A percentile compares a stretch with the other conserved stretches of the same genome.
These are phyloP conservation scores for Apostasia ramifera DNA, from an alignment of 106 monocot genomes.

Conservation along the genomic window DNA sequence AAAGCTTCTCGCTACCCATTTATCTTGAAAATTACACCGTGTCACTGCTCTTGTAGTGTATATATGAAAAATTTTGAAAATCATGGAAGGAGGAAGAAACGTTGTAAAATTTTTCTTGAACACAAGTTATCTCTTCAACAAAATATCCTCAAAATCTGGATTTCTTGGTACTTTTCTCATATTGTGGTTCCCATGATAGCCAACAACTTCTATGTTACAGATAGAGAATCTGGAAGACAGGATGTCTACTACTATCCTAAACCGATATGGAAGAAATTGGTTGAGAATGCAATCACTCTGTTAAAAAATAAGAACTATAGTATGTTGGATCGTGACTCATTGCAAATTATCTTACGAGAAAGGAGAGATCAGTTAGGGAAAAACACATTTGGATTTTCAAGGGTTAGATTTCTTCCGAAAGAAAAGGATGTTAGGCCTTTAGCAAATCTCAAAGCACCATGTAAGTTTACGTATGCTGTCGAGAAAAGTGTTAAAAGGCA, in stretches of 20 bases:
- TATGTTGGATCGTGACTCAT: constrained; percentile 16
- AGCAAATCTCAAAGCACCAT: constrained; percentile 58
- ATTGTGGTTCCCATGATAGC: constrained; percentile 59
- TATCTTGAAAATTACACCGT: constrained; percentile 25
- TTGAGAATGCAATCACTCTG: constrained; percentile 15
- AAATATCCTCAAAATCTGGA: constrained; percentile 48
- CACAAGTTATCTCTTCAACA: constrained; percentile 4
- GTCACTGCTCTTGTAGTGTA: constrained; percentile 14
- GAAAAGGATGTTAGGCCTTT: constrained; percentile 47
- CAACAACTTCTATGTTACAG: constrained; percentile 81
- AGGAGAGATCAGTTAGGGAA: constrained; percentile 22
- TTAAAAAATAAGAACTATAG: constrained; percentile 40
- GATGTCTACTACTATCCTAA: constrained; percentile 77
- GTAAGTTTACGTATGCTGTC: constrained; percentile 8
- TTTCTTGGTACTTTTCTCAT: constrained; percentile 73
- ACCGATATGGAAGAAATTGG: constrained; percentile 50
- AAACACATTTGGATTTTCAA: constrained; percentile 70
- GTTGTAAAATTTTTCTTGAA: background rate
- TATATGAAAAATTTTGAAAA: background rate
- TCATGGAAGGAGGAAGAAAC: background rate
- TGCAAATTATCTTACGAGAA: constrained; percentile 13
- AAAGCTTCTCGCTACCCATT: constrained; percentile 48
- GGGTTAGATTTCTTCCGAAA: constrained; percentile 81
- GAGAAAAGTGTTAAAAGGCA: background rate
- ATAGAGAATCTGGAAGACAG: constrained; percentile 52